Evolutionary conservation across 2,329 filamentous ascomycete genomes (phyloP).

Genomic region (Xylaria digitata): DNA sequence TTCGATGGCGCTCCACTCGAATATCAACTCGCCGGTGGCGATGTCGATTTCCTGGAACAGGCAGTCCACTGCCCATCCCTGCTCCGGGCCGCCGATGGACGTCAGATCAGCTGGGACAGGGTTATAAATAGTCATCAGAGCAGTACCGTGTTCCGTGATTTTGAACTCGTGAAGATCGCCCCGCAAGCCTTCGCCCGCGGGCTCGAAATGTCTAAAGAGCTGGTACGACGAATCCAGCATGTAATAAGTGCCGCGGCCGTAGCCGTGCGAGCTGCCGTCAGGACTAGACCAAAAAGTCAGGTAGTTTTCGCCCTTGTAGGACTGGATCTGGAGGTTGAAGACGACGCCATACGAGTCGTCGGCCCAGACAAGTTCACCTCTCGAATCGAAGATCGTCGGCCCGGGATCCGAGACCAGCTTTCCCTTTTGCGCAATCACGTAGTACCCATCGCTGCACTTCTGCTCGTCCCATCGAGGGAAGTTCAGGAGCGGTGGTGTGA

Average conservation of each 20-base stretch:
- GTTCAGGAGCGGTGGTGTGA: constrained; percentile 32
- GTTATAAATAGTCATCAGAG: constrained; percentile 40
- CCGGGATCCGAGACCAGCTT: constrained; percentile 39
- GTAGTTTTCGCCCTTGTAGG: constrained; percentile 49
- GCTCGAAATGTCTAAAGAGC: constrained; percentile 50
- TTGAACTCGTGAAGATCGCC: constrained; percentile 47
- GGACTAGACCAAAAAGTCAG: constrained; percentile 53
- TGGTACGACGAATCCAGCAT: constrained; percentile 53
- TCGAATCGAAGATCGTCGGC: constrained; percentile 36
- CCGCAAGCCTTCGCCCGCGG: constrained; percentile 46
- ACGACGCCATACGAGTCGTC: constrained; percentile 36
- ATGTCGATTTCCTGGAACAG: constrained; percentile 43
- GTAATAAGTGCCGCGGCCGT: constrained; percentile 44
- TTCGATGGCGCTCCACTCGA: constrained; percentile 41
- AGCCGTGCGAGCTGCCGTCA: constrained; percentile 39
- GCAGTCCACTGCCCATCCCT: constrained; percentile 40
- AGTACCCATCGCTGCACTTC: constrained; percentile 36
- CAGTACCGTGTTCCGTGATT: constrained; percentile 38
- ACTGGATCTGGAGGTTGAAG: constrained; percentile 44
- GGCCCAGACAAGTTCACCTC: constrained; percentile 40
- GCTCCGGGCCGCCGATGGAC: constrained; percentile 35
- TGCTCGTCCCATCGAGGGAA: constrained; percentile 36
- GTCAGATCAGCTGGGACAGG: constrained; percentile 39
- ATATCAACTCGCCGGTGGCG: constrained; percentile 40
- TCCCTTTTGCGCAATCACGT: constrained; percentile 39